phyloP scores from a whole-genome alignment of 345 rosid species.

The Mangifera indica region DNA sequence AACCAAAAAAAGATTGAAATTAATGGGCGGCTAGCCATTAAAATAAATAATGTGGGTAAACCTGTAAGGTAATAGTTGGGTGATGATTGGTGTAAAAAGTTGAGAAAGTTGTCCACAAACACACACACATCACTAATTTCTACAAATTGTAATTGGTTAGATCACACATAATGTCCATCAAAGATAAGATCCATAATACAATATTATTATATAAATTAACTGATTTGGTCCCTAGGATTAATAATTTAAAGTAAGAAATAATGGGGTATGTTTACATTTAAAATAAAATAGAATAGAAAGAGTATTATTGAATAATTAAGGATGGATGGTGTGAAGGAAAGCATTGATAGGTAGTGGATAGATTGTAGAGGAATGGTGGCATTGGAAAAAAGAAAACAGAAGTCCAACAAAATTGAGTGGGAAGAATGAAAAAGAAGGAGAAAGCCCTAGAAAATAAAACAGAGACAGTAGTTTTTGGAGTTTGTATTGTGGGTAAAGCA shows the following conservation, averaged over 20 bases:
- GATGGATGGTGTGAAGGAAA: conserved; percentile 34
- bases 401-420: conserved; percentile 31
- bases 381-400: conserved; percentile 24
- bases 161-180: conserved; percentile 30
- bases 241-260: conserved; percentile 4
- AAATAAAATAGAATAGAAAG: not conserved
- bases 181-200: conserved; percentile 24
- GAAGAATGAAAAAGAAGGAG: conserved; percentile 12
- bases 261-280: conserved; percentile 8
- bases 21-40: not conserved
- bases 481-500: no score
- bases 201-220: not conserved
- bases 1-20: no score
- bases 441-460: conserved; percentile 15
- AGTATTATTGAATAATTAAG: not conserved
- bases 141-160: conserved; percentile 29
- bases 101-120: conserved; percentile 6
- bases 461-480: not conserved
- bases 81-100: conserved; percentile 24
- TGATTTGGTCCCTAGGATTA: not conserved
- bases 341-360: no score
- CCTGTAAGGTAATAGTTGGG: conserved; percentile 13
- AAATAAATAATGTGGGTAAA: no score
- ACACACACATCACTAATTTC: conserved; percentile 19
- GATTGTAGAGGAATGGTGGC: conserved; percentile 30